A percentile compares a stretch with the other conserved stretches of the same genome.
phyloP scores from a whole-genome alignment of 495 filamentous ascomycete genomes.

The Geoglossum glabrum region DNA sequence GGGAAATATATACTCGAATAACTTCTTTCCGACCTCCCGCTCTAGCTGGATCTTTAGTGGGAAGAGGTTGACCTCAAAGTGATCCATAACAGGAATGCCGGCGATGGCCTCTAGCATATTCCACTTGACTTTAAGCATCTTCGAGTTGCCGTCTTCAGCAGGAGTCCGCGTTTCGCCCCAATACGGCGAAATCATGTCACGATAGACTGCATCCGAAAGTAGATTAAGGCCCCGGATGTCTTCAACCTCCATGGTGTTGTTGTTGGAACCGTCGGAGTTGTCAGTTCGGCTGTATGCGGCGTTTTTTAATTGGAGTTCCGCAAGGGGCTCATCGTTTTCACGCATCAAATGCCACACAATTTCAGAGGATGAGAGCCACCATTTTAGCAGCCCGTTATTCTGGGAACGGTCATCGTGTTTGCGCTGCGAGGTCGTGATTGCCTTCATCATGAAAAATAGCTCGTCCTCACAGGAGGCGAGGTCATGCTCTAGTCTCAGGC shows the following conservation, averaged over 20 bases:
- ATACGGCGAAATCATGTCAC: slow-evolving; percentile 84
- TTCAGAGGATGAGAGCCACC: slow-evolving; percentile 76
- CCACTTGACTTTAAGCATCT: slow-evolving; percentile 88
- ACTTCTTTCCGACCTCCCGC: slow-evolving; percentile 72
- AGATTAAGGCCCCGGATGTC: slow-evolving; percentile 72
- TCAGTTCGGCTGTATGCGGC: slow-evolving; percentile 85
- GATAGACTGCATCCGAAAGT: slow-evolving; percentile 77
- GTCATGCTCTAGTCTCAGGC: slow-evolving; percentile 68
- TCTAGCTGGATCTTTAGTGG: slow-evolving; percentile 90
- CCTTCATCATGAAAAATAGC: slow-evolving; percentile 99
- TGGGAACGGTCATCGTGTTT: slow-evolving; percentile 55
- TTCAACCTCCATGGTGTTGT: slow-evolving; percentile 74
- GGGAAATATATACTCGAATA: slow-evolving; percentile 97
- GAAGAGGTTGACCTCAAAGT: slow-evolving; percentile 88
- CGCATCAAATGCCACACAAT: slow-evolving; percentile 93
- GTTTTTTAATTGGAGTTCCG: slow-evolving; percentile 79
- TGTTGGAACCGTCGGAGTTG: slow-evolving; percentile 89
- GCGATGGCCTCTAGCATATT: slow-evolving; percentile 96
- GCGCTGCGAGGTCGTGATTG: slow-evolving; percentile 86
- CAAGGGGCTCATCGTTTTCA: slow-evolving; percentile 67
- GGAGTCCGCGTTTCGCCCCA: slow-evolving; percentile 36
- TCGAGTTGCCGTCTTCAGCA: slow-evolving; percentile 30
- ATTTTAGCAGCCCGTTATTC: slow-evolving; percentile 60
- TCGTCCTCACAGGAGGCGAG: slow-evolving; percentile 83
- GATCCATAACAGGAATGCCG: slow-evolving; percentile 89